Conservation (phyloP, 345 rosid genomes). For the Lagerstroemia speciosa region DNA sequence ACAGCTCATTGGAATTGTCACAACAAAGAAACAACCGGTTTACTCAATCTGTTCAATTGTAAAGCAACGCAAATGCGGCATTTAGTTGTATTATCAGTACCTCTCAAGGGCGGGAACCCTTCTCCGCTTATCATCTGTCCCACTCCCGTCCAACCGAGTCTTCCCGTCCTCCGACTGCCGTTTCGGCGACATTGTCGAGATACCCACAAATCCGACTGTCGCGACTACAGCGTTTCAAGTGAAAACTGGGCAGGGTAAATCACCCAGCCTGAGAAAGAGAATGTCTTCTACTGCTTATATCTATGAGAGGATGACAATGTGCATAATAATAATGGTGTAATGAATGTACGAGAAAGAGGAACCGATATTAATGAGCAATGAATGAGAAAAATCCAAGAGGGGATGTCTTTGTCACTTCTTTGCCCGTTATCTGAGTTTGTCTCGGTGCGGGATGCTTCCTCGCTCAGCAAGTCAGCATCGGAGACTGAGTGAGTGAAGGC, state of each 20-base stretch:
- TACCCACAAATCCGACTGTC: slow-evolving; percentile 5
- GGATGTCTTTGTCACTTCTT: not conserved
- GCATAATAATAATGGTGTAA: not conserved
- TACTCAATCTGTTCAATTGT: not conserved
- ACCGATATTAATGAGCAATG: slow-evolving; percentile 4
- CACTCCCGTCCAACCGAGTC: slow-evolving; percentile 36
- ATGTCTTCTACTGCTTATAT: not conserved
- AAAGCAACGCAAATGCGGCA: not conserved
- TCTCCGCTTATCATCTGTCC: slow-evolving; percentile 64
- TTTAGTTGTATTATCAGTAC: slow-evolving; percentile 16
- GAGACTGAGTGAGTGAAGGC: not conserved
- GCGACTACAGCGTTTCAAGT: not conserved
- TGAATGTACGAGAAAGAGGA: not conserved
- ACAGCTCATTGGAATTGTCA: not conserved
- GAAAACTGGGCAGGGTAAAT: not conserved
- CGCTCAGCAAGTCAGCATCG: not conserved
- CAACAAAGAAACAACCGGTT: not conserved
- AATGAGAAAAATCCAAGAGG: slow-evolving; percentile 6
- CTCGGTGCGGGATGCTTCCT: slow-evolving; percentile 14
- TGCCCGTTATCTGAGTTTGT: slow-evolving; percentile 8
- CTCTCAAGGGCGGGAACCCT: slow-evolving; percentile 43
- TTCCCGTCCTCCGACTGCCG: slow-evolving; percentile 69
- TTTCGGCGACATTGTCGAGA: slow-evolving; percentile 68
- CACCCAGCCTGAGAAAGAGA: not conserved
- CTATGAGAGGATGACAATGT: not conserved